These are phyloP conservation scores for Triticum timopheevii DNA, from an alignment of 176 grass and related monocot genomes.

Conservation along the genomic window DNA sequence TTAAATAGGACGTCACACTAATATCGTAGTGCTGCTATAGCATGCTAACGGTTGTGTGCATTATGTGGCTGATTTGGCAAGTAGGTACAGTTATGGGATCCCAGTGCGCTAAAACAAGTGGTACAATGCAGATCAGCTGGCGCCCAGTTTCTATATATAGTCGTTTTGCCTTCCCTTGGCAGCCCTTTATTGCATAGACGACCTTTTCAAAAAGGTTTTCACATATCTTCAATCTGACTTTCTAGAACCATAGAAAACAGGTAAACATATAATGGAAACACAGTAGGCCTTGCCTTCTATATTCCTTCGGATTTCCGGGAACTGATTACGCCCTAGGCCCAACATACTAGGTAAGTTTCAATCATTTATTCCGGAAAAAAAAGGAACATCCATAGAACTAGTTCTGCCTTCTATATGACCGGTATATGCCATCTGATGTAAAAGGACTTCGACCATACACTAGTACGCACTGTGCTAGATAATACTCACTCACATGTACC, in stretches of 20 bases:
- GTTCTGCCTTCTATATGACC: background rate
- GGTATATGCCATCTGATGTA: background rate
- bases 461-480: background rate
- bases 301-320: background rate
- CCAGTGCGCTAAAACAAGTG: background rate
- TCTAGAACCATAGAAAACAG: background rate
- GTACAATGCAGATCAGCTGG: background rate
- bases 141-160: background rate
- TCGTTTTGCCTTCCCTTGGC: background rate
- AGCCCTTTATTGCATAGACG: background rate
- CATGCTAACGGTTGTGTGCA: background rate
- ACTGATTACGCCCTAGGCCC: background rate
- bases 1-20: background rate
- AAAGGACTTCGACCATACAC: background rate
- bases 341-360: background rate
- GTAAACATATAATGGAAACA: constrained; percentile 1
- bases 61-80: background rate
- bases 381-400: background rate
- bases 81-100: background rate
- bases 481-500: background rate
- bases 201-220: background rate
- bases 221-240: constrained; percentile 6
- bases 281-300: background rate
- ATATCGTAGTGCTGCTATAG: background rate
- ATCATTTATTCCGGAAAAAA: background rate